phyloP scores from a whole-genome alignment of 108 stramenopile genomes.

The Seminavis robusta region DNA sequence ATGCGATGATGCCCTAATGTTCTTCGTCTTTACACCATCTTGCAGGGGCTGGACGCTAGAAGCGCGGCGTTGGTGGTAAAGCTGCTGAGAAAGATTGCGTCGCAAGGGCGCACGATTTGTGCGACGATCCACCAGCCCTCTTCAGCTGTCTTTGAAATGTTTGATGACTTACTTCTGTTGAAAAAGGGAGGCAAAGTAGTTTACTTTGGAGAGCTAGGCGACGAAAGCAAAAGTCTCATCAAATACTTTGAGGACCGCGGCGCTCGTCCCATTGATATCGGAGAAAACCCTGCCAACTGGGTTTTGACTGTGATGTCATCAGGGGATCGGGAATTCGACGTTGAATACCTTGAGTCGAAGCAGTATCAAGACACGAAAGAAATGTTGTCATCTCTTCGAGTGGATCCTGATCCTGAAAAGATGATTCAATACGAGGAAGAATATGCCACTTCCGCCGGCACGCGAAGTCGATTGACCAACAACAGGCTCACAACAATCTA shows the following conservation, averaged over 20 bases:
- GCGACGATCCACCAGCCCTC: constrained; percentile 73
- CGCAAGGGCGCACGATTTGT: constrained; percentile 42
- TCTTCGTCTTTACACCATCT: neutral
- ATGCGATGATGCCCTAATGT: neutral
- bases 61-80: constrained; percentile 57
- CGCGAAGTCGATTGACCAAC: constrained; percentile 30
- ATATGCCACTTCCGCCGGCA: constrained; percentile 32
- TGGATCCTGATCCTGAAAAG: constrained; percentile 13
- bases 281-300: constrained; percentile 79
- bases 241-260: constrained; percentile 61
- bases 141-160: constrained; percentile 68
- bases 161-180: constrained; percentile 47
- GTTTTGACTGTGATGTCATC: constrained; percentile 49
- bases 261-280: constrained; percentile 47
- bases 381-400: constrained; percentile 1
- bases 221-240: constrained; percentile 38
- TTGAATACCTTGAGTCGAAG: constrained; percentile 18
- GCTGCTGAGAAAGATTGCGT: constrained; percentile 51
- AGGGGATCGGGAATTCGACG: no score
- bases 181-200: constrained; percentile 56
- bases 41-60: constrained; percentile 61
- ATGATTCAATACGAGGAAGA: constrained; percentile 32
- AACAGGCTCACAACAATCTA: constrained; percentile 49
- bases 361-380: constrained; percentile 19
- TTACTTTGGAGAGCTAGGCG: constrained; percentile 64